phyloP scores from a whole-genome alignment of 805 yeast genomes.

The Scheffersomyces spartinae region DNA sequence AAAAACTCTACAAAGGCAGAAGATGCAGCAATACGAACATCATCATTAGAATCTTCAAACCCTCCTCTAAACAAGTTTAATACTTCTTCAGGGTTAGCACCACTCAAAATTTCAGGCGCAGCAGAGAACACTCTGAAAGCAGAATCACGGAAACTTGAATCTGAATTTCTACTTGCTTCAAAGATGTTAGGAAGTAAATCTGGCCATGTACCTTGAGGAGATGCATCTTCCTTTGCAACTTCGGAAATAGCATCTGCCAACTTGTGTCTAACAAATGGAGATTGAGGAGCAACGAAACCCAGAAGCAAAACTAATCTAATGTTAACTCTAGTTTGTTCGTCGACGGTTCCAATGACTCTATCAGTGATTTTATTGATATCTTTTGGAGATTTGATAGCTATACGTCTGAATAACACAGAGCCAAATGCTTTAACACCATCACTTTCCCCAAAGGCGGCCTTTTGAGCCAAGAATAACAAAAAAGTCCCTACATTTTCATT shows the following conservation, averaged over 20 bases:
- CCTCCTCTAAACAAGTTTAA: constrained; percentile 70
- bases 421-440: constrained; percentile 57
- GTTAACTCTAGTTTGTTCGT: constrained; percentile 44
- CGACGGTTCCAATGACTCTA: constrained; percentile 64
- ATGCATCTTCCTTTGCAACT: constrained; percentile 60
- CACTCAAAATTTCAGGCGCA: constrained; percentile 67
- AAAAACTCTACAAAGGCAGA: constrained; percentile 88
- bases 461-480: constrained; percentile 71
- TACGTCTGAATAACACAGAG: constrained; percentile 82
- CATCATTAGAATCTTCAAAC: constrained; percentile 68
- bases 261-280: constrained; percentile 79
- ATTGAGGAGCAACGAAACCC: constrained; percentile 62
- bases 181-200: constrained; percentile 67
- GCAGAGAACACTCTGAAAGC: constrained; percentile 83
- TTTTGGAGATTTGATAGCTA: constrained; percentile 72
- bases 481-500: constrained; percentile 57
- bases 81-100: constrained; percentile 40
- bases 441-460: constrained; percentile 52
- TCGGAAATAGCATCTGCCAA: constrained; percentile 91
- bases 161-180: constrained; percentile 43
- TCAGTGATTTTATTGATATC: constrained; percentile 52
- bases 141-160: constrained; percentile 72
- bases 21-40: constrained; percentile 83
- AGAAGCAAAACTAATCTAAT: constrained; percentile 55
- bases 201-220: constrained; percentile 54